Percentiles rank a stretch among this genome's conserved stretches.
phyloP scores from a whole-genome alignment of 2,329 filamentous ascomycete species.

The Monosporascus sp. region DNA sequence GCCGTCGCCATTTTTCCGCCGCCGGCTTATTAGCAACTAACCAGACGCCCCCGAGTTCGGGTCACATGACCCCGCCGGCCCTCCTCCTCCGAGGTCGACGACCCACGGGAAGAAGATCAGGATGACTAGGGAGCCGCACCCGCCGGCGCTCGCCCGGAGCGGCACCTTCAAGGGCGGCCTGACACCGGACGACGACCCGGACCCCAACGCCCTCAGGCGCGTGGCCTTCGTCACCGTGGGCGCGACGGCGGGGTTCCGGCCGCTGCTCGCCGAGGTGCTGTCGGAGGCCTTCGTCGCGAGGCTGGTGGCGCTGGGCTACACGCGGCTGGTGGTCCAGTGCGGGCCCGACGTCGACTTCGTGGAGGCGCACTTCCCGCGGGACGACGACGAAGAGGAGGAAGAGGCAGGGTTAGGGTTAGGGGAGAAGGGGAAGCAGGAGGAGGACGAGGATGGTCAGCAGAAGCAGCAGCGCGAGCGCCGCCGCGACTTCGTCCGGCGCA shows the following conservation, averaged over 20 bases:
- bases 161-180: not conserved
- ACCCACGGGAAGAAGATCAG: too few relatives aligned
- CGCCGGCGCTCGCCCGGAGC: not conserved
- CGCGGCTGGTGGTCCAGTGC: slow-evolving; percentile 73
- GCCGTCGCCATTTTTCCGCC: too few relatives aligned
- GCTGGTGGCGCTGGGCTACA: slow-evolving; percentile 59
- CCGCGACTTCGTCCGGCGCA: slow-evolving; percentile 35
- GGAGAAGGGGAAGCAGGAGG: not conserved
- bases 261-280: slow-evolving; percentile 64
- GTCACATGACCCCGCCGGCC: too few relatives aligned
- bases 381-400: not conserved
- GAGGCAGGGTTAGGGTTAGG: not conserved
- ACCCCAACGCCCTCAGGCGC: not conserved
- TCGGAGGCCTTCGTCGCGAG: slow-evolving; percentile 56
- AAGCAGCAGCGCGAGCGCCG: slow-evolving; percentile 17
- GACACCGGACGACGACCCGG: not conserved
- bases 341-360: slow-evolving; percentile 64
- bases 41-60: too few relatives aligned
- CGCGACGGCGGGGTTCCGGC: slow-evolving; percentile 78
- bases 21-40: too few relatives aligned
- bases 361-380: slow-evolving; percentile 21
- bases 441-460: slow-evolving; percentile 19
- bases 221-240: slow-evolving; percentile 84
- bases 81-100: too few relatives aligned
- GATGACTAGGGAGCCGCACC: too few relatives aligned